These are phyloP conservation scores for Colletotrichum sp. DNA, from an alignment of 2,329 filamentous ascomycete species.

Conservation along the genomic window DNA sequence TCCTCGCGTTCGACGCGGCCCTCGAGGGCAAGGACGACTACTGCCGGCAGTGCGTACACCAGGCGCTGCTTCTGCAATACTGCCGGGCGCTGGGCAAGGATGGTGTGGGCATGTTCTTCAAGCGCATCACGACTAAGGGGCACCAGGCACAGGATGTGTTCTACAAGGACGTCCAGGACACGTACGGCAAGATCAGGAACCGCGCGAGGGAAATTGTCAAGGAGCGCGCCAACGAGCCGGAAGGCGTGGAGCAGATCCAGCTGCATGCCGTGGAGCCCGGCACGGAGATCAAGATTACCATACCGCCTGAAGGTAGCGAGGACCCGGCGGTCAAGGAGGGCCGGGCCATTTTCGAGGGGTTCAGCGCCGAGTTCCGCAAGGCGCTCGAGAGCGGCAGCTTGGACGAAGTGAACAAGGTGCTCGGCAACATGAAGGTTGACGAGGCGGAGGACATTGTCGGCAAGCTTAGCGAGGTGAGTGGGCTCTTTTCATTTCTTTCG, in stretches of 20 bases:
- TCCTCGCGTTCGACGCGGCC: constrained; percentile 90
- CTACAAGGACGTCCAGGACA: constrained; percentile 88
- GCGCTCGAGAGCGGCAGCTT: constrained; percentile 89
- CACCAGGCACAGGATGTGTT: constrained; percentile 94
- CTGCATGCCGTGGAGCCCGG: constrained; percentile 94
- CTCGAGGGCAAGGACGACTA: constrained; percentile 78
- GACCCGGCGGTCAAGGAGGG: constrained; percentile 69
- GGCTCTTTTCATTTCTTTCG: background rate
- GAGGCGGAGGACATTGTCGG: constrained; percentile 87
- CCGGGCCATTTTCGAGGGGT: constrained; percentile 81
- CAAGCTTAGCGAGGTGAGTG: constrained; percentile 70
- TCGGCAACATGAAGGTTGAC: constrained; percentile 87
- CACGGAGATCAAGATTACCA: constrained; percentile 87
- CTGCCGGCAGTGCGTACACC: constrained; percentile 87
- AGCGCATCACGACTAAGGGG: constrained; percentile 85
- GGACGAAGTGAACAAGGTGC: constrained; percentile 63
- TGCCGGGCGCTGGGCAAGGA: constrained; percentile 88
- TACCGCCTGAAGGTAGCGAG: constrained; percentile 72
- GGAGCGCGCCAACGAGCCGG: constrained; percentile 55
- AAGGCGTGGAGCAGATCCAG: constrained; percentile 93
- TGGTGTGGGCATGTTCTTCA: constrained; percentile 93
- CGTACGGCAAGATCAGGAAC: constrained; percentile 80
- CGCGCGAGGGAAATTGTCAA: constrained; percentile 74
- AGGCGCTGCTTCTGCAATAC: constrained; percentile 91
- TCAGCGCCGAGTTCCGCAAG: constrained; percentile 79